phyloP scores from a whole-genome alignment of 345 rosid species.

The Rhizophora mangle region DNA sequence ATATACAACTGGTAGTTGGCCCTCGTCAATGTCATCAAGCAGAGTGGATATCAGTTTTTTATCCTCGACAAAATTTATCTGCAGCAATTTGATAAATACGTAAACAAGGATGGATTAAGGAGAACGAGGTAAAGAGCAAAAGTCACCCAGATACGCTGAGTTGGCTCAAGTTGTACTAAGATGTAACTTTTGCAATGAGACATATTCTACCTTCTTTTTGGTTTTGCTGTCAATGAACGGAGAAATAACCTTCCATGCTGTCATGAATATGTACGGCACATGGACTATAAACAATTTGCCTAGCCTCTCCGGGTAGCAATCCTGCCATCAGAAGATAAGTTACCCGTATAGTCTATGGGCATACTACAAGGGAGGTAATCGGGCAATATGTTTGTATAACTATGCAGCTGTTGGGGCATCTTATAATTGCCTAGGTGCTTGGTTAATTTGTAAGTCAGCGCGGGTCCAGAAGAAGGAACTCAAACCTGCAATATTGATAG shows the following conservation, averaged over 20 bases:
- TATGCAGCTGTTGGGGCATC: background rate
- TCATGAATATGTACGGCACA: conserved; percentile 76
- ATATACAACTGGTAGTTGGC: conserved; percentile 69
- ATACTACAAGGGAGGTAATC: background rate
- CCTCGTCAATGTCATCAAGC: conserved; percentile 69
- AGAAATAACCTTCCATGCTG: conserved; percentile 79
- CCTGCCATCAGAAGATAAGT: conserved; percentile 41
- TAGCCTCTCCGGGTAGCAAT: conserved; percentile 84
- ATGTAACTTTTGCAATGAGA: background rate
- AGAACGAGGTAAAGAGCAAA: background rate
- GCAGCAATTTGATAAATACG: conserved; percentile 12
- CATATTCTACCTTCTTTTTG: conserved; percentile 62
- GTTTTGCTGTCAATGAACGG: conserved; percentile 82
- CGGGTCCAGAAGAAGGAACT: background rate
- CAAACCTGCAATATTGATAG: conserved; percentile 76
- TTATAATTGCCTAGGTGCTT: background rate
- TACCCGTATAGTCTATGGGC: background rate
- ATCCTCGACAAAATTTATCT: conserved; percentile 82
- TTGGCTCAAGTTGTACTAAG: background rate
- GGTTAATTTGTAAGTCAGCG: background rate
- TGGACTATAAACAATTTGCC: conserved; percentile 68
- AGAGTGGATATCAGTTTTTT: conserved; percentile 58
- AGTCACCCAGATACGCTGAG: too few species aligned
- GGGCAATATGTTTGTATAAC: background rate
- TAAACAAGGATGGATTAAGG: background rate